Conservation (phyloP, 164 flowering plant species). For the Berberis vulgaris region DNA sequence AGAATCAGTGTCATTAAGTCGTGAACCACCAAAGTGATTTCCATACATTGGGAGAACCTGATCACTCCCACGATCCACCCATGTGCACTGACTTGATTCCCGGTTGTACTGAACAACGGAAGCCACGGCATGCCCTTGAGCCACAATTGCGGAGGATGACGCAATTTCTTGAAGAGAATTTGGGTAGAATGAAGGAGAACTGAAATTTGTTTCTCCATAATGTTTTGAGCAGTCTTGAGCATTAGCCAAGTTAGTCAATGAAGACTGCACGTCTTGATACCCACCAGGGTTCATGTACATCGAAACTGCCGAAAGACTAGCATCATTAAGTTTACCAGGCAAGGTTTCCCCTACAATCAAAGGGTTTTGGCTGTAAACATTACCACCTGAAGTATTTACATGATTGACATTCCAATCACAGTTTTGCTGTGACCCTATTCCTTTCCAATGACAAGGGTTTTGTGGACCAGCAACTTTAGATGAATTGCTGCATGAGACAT, state of each 20-base stretch:
- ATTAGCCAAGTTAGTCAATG: slow-evolving; percentile 16
- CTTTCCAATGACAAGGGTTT: slow-evolving; percentile 31
- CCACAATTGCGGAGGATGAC: slow-evolving; percentile 18
- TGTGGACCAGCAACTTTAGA: slow-evolving; percentile 16
- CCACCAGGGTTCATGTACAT: slow-evolving; percentile 18
- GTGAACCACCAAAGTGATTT: slow-evolving; percentile 14
- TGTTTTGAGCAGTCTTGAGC: slow-evolving; percentile 25
- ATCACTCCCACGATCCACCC: slow-evolving; percentile 28
- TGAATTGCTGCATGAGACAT: slow-evolving; percentile 4
- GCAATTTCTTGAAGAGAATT: slow-evolving; percentile 31
- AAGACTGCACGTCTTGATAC: slow-evolving; percentile 24
- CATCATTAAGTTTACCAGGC: slow-evolving; percentile 13
- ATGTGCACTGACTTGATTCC: slow-evolving; percentile 16
- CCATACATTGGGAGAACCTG: slow-evolving; percentile 26
- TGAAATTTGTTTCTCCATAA: slow-evolving; percentile 17
- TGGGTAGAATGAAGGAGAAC: slow-evolving; percentile 20
- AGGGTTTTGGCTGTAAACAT: slow-evolving; percentile 17
- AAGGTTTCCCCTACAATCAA: slow-evolving; percentile 18
- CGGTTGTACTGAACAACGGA: slow-evolving; percentile 15
- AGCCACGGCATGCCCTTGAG: slow-evolving; percentile 17
- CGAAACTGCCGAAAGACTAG: slow-evolving; percentile 12
- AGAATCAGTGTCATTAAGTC: slow-evolving; percentile 8
- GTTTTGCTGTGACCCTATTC: slow-evolving; percentile 22
- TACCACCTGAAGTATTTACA: slow-evolving; percentile 15
- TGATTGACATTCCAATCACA: slow-evolving; percentile 30